phyloP scores from a whole-genome alignment of 768 basidiomycete genomes.

The Lentinula guzmanii region DNA sequence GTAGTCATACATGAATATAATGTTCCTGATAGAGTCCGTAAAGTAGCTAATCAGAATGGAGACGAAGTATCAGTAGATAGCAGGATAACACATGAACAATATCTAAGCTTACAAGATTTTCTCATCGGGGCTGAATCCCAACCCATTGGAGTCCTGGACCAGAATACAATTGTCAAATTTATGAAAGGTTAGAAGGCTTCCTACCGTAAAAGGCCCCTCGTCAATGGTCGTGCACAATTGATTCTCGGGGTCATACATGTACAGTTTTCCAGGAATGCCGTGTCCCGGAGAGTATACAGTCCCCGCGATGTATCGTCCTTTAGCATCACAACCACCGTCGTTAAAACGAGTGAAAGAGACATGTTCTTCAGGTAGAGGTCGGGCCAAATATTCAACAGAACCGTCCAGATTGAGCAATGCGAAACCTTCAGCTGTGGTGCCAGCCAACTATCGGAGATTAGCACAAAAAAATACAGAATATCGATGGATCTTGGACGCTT shows the following conservation, averaged over 20 bases:
- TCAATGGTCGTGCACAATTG: conserved; percentile 47
- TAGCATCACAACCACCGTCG: conserved; percentile 62
- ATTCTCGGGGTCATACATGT: conserved; percentile 48
- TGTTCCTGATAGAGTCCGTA: conserved; percentile 61
- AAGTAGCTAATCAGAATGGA: conserved; percentile 45
- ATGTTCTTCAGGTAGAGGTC: conserved; percentile 42
- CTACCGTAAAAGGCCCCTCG: conserved; percentile 60
- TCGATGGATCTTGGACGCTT: conserved; percentile 8
- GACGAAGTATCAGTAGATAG: conserved; percentile 3
- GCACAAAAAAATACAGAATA: neutral
- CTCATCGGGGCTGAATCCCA: conserved; percentile 60
- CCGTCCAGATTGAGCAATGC: conserved; percentile 41
- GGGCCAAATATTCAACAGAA: conserved; percentile 39
- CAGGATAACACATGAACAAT: neutral
- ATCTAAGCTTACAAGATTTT: conserved; percentile 44
- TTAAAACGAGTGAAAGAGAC: conserved; percentile 53
- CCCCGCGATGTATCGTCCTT: conserved; percentile 65
- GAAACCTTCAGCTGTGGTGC: conserved; percentile 53
- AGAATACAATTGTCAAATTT: neutral
- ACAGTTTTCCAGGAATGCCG: conserved; percentile 50
- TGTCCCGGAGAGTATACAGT: conserved; percentile 47
- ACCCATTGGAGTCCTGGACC: conserved; percentile 51
- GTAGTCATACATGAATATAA: conserved; percentile 66
- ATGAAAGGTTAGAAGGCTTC: conserved; percentile 4
- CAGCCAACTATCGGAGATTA: conserved; percentile 38